A percentile compares a stretch with the other conserved stretches of the same genome.
These are phyloP conservation scores for Aspergillus sp. DNA, from an alignment of 2,329 filamentous ascomycete genomes.

Conservation along the genomic window DNA sequence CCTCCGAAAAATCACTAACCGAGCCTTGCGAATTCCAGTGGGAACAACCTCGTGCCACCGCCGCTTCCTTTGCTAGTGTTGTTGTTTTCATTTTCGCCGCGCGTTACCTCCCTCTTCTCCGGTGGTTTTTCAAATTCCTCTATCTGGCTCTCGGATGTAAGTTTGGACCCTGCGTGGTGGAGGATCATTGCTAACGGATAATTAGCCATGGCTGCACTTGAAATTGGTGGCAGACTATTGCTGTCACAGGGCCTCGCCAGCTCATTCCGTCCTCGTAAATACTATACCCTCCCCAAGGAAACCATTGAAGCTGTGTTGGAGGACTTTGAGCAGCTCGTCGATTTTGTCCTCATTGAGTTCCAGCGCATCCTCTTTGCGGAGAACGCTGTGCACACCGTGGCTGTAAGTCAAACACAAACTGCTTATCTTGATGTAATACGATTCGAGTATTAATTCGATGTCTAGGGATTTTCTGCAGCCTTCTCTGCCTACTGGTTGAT, in stretches of 20 bases:
- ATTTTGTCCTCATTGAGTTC: constrained; percentile 69
- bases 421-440: neutral
- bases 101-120: constrained; percentile 62
- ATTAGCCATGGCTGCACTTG: constrained; percentile 56
- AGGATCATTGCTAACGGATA: constrained; percentile 21
- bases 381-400: constrained; percentile 61
- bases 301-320: constrained; percentile 61
- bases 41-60: constrained; percentile 65
- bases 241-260: constrained; percentile 60
- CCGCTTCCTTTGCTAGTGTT: constrained; percentile 57
- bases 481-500: constrained; percentile 64
- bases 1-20: neutral
- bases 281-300: constrained; percentile 66
- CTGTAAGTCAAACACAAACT: constrained; percentile 48
- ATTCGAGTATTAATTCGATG: neutral
- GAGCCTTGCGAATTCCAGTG: constrained; percentile 44
- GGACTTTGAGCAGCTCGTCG: constrained; percentile 64
- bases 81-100: constrained; percentile 61
- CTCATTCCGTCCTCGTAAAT: constrained; percentile 62
- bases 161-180: constrained; percentile 23
- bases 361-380: constrained; percentile 66
- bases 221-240: constrained; percentile 56
- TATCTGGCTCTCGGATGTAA: constrained; percentile 60
- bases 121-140: constrained; percentile 60
- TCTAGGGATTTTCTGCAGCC: constrained; percentile 58